Evolutionary conservation across 2,329 filamentous ascomycete genomes (phyloP).

Genomic region (Fusarium udum): DNA sequence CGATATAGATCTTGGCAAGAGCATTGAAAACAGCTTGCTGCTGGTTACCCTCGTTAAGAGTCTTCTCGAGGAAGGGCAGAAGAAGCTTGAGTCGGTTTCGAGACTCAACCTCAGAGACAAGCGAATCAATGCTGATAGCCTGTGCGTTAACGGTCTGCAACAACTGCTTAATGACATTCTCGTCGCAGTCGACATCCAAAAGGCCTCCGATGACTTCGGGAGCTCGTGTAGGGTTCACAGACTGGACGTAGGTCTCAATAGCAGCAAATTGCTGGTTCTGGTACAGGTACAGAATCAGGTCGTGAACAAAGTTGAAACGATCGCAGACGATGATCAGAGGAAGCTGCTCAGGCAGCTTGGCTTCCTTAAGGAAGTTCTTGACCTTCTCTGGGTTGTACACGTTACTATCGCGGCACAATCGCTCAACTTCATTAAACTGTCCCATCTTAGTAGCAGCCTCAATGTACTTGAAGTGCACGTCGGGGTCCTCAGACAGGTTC

Average conservation of each 20-base stretch:
- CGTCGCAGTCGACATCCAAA: conserved; percentile 96
- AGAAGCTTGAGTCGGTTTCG: conserved; percentile 96
- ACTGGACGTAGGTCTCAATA: conserved; percentile 97
- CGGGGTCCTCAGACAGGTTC: conserved; percentile 92
- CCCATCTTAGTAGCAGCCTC: conserved; percentile 94
- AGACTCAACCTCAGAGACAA: conserved; percentile 93
- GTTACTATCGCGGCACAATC: conserved; percentile 94
- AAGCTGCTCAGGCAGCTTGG: conserved; percentile 88
- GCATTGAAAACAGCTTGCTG: conserved; percentile 98
- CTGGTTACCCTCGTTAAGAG: conserved; percentile 87
- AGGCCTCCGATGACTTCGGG: conserved; percentile 93
- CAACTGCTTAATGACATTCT: conserved; percentile 93
- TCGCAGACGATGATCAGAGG: conserved; percentile 98
- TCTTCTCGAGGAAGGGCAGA: conserved; percentile 94
- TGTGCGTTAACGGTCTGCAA: conserved; percentile 84
- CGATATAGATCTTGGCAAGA: conserved; percentile 98
- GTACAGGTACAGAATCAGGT: conserved; percentile 95
- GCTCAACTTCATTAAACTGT: conserved; percentile 95
- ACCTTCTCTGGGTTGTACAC: conserved; percentile 93
- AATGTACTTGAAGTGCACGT: conserved; percentile 99
- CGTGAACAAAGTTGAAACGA: conserved; percentile 98
- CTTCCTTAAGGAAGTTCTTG: conserved; percentile 99
- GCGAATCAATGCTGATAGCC: conserved; percentile 90
- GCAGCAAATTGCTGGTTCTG: conserved; percentile 99
- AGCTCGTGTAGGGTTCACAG: conserved; percentile 90